Percentiles rank a stretch among this genome's conserved stretches.
Conservation (phyloP, 192 early-diverging fungal species). For the Gryganskiella cystojenkinii region DNA sequence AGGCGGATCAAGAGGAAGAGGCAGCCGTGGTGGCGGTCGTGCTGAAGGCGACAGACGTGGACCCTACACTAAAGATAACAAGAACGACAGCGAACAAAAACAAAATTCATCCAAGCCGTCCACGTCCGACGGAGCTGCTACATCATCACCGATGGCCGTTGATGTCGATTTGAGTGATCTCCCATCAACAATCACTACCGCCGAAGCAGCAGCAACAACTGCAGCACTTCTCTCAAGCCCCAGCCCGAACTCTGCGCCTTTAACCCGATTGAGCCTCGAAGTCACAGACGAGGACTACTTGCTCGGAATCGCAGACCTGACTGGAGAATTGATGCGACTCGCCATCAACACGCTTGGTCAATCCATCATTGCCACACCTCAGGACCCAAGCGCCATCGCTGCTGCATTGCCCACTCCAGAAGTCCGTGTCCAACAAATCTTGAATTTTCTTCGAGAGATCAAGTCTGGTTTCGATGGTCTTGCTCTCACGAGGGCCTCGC, state of each 20-base stretch:
- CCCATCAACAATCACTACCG: not conserved
- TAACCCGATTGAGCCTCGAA: constrained; percentile 10
- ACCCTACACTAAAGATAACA: constrained; percentile 28
- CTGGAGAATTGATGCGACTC: constrained; percentile 70
- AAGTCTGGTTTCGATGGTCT: constrained; percentile 44
- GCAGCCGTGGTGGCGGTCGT: not conserved
- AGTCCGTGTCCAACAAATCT: constrained; percentile 41
- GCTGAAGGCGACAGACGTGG: constrained; percentile 19
- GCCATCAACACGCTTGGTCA: constrained; percentile 62
- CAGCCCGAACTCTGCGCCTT: no score
- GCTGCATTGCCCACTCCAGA: constrained; percentile 19
- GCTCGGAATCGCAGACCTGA: constrained; percentile 68
- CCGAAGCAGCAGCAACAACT: not conserved
- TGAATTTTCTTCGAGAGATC: constrained; percentile 36
- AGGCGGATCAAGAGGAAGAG: not conserved
- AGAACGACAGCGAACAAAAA: not conserved
- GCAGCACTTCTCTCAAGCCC: not conserved
- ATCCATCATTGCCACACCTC: constrained; percentile 11
- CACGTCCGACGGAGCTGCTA: no score
- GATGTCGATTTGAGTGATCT: not conserved
- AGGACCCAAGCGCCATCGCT: not conserved
- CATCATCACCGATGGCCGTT: not conserved
- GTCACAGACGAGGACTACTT: constrained; percentile 64
- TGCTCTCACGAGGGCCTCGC: constrained; percentile 25
- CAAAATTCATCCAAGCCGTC: no score